phyloP scores from a whole-genome alignment of 2,329 filamentous ascomycete species.

The Aureobasidium pullulans region DNA sequence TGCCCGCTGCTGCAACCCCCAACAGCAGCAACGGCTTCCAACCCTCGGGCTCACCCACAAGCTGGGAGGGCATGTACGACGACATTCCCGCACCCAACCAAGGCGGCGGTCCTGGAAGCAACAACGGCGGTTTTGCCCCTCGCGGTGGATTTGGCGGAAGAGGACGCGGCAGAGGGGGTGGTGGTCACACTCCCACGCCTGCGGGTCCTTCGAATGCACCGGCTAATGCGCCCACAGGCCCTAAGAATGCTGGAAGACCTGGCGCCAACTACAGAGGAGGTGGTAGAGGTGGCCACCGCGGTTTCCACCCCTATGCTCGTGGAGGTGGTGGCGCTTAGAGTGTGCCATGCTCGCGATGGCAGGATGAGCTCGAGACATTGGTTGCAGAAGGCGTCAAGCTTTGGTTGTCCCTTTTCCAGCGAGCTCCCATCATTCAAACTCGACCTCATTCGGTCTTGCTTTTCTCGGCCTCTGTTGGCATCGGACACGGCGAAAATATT shows the following conservation, averaged over 20 bases:
- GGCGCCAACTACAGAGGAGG: constrained; percentile 92
- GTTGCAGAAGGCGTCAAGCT: too few relatives aligned
- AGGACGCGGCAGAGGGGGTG: constrained; percentile 33
- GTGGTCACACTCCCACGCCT: constrained; percentile 19
- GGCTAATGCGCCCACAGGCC: constrained; percentile 83
- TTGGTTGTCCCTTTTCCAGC: background rate
- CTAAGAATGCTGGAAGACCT: constrained; percentile 87
- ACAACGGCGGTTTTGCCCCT: constrained; percentile 24
- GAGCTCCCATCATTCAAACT: too few relatives aligned
- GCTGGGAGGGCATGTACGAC: constrained; percentile 98
- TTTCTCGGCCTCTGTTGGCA: background rate
- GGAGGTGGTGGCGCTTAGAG: constrained; percentile 15
- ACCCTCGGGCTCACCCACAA: constrained; percentile 61
- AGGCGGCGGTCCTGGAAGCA: constrained; percentile 31
- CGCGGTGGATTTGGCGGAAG: constrained; percentile 34
- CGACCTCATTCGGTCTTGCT: background rate
- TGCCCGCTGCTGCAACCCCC: constrained; percentile 27
- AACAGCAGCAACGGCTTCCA: constrained; percentile 33
- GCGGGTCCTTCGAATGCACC: constrained; percentile 48
- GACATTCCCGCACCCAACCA: constrained; percentile 73
- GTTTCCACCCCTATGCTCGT: constrained; percentile 68
- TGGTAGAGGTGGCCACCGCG: constrained; percentile 64
- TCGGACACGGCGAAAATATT: background rate
- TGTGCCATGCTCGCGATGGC: background rate
- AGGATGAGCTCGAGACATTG: too few relatives aligned